These are phyloP conservation scores for Penicillium sp. DNA, from an alignment of 2,329 filamentous ascomycete species.

Conservation along the genomic window DNA sequence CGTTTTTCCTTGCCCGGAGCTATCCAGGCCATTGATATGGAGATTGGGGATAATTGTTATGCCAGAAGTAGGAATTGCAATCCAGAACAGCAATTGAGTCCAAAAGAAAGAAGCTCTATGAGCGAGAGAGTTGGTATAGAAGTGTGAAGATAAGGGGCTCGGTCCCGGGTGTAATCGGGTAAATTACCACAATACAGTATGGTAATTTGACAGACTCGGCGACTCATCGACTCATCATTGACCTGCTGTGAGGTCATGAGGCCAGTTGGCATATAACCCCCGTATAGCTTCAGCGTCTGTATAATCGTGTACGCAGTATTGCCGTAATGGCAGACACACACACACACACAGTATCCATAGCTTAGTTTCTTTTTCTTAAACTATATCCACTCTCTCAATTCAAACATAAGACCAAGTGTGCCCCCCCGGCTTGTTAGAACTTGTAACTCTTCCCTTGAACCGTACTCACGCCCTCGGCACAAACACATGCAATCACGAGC, in stretches of 20 bases:
- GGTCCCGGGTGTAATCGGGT: conserved; percentile 9
- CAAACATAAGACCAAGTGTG: not conserved
- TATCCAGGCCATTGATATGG: not conserved
- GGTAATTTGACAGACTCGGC: not conserved
- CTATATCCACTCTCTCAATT: not conserved
- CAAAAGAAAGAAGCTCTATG: not conserved
- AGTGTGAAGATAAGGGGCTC: not conserved
- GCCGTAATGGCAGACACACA: not conserved
- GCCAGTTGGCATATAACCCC: conserved; percentile 1
- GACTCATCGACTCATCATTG: conserved; percentile 13
- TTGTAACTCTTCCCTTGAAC: not conserved
- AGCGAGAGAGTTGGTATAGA: not conserved
- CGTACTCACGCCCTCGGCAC: conserved; percentile 1
- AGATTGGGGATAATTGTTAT: not conserved
- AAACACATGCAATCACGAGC: conserved; percentile 5
- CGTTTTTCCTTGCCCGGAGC: not conserved
- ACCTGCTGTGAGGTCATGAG: conserved; percentile 8
- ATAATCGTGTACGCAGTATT: not conserved
- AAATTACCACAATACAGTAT: conserved; percentile 8
- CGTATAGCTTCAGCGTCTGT: conserved; percentile 1
- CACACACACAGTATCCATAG: conserved; percentile 3
- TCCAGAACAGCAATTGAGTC: not conserved
- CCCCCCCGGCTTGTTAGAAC: not conserved
- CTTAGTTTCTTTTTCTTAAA: not conserved
- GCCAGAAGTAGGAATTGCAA: not conserved